Evolutionary conservation across 1,284 basidiomycete species (phyloP), one percentile per base, ranked within the genome.

Genomic region (Rugosomyces carneus): DNA sequence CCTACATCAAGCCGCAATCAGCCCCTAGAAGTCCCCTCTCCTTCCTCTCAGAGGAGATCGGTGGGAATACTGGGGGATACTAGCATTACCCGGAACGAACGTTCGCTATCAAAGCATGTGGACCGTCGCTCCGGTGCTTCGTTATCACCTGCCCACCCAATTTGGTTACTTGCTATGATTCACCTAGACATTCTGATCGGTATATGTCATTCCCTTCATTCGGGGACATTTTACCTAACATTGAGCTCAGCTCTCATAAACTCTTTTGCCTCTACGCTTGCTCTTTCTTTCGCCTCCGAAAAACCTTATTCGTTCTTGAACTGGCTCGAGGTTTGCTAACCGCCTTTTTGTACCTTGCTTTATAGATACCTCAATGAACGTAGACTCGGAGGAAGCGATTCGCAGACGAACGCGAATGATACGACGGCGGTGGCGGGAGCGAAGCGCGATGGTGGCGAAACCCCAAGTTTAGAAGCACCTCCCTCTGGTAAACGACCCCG

Each of bases 321-420:
- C n/a, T 34, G n/a, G 31, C 15, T 34, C 31, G 13, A 34, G 2
- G 3, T n/a, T 16, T 8, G n/a, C 15, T 2, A 34, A 3, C 3
- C n/a, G 5, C 13, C 15, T 34, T 16, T 34, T 34, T 34, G 31
- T 16, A n/a, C n/a, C n/a, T 16, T 8, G 2, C 15, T 15, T 15
- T 15, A 3, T 47, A 73, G 72, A 54, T 75, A 73, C 53, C 62
- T 75, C 24, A 70, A 65, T 37, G 70, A 75, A 52, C 69, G 72
- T 36, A 60, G 72, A 31, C 53, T 72, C 23, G 63, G 62, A 49
- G 65, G 68, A 15, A 66, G 62, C 50, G 60, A 65, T 36, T 44
- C 53, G 29, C 60, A 49, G 48, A 35, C 43, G n/a, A 48, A 42
- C 47, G 52, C 21, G 40, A 34, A 40, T 19, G 26, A 13, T 18